A percentile compares a stretch with the other conserved stretches of the same genome.
phyloP scores from a whole-genome alignment of 345 rosid species.

The Euphorbia peplus region DNA sequence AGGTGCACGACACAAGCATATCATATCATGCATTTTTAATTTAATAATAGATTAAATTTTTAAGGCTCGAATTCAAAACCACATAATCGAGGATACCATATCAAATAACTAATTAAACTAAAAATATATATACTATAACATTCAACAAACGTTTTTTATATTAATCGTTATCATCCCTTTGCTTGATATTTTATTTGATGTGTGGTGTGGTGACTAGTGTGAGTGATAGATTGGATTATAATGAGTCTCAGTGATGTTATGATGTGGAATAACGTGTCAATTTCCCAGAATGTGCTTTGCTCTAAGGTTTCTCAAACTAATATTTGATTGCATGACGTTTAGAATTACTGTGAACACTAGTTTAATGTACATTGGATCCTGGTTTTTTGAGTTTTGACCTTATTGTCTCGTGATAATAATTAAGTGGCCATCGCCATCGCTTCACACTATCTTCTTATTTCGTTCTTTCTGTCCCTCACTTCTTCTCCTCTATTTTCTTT shows the following conservation, averaged over 20 bases:
- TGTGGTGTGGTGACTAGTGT: not conserved
- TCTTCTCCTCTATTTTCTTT: not conserved
- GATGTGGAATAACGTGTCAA: not conserved
- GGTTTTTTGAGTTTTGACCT: not conserved
- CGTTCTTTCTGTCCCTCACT: not conserved
- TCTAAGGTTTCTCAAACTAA: not conserved
- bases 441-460: not conserved
- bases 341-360: not conserved
- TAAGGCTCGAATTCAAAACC: no score
- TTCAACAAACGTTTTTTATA: no score
- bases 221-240: no score
- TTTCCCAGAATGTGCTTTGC: not conserved
- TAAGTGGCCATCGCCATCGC: not conserved
- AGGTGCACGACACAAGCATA: no score
- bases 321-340: not conserved
- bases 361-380: not conserved
- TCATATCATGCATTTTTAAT: no score
- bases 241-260: not conserved
- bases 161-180: no score
- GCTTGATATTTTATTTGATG: not conserved
- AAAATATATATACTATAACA: no score
- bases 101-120: no score
- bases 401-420: not conserved
- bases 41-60: no score
- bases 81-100: no score